Base-by-base conservation (phyloP, 2,329 filamentous ascomycete species). In the Pseudogymnoascus sp. region DNA sequence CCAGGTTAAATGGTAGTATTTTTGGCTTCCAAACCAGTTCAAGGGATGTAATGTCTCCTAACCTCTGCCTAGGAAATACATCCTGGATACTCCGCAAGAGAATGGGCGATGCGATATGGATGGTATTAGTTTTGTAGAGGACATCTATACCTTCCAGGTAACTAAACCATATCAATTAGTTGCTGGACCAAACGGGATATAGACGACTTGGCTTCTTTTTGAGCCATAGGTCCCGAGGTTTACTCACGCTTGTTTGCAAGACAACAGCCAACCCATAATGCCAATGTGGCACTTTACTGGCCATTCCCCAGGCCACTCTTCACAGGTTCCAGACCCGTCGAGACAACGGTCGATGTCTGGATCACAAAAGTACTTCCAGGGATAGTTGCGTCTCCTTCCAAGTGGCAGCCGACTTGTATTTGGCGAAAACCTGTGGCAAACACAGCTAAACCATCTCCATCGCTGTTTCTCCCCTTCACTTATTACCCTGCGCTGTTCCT, bases 51-150 rank as follows among this genome's bases (percentile, higher is more conserved):
- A 53, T 53, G 13, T 31, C 26, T 11, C 10, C 8, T 7, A 53
- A n/a, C n/a, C 47, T 53, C 21, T 53, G 47, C 26, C 26, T 7
- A 10, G 47, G 9, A 19, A 53, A 13, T 17, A 53, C 9, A 31
- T 31, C 23, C 5, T 53, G 47, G 1, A 53, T 28, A 26, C 15
- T 19, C 9, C 8, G 26, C 15, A 53, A 7, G 26, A 53, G 47
- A 9, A 31, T 17, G 2, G 26, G 23, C 47, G 47, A 53, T 13
- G 26, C 15, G 47, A 53, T 11, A 31, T 60, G 57, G 19, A 60
- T 60, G 17, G 57, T 60, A 26, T 60, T 60, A n/a, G 57, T 60
- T 40, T 17, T 36, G 36, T 60, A 60, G 31, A 60, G 57, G 31
- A 60, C 19, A 60, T 60, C 31, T 9, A 60, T 19, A 8, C 31